Evolutionary conservation across 441 rosid genomes (phyloP).

Genomic region (Rhodomyrtus psidioides): DNA sequence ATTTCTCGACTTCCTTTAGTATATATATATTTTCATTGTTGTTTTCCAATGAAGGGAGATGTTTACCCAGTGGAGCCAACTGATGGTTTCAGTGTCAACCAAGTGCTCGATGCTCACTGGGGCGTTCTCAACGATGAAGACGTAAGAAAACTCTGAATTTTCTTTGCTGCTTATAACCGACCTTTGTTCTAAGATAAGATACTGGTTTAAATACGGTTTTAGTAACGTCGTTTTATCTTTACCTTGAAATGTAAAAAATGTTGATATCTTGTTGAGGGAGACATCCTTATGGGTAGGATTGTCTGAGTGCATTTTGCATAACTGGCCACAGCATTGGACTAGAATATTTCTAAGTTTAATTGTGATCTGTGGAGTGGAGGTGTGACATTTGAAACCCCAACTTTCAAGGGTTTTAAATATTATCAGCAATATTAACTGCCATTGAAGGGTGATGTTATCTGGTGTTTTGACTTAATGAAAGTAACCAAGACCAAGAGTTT

Average conservation of each 20-base stretch:
- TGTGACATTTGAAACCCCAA: neutral
- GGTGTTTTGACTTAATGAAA: neutral
- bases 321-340: neutral
- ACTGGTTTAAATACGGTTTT: neutral
- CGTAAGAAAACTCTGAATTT: constrained; percentile 37
- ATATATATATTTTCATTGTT: neutral
- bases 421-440: neutral
- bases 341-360: neutral
- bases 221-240: neutral
- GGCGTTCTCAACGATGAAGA: constrained; percentile 86
- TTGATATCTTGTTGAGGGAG: neutral
- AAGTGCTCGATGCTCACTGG: constrained; percentile 97
- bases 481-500: neutral
- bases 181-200: neutral
- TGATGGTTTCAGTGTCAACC: constrained; percentile 42
- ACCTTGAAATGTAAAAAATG: neutral
- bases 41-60: constrained; percentile 58
- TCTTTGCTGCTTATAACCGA: neutral
- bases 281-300: neutral
- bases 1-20: neutral
- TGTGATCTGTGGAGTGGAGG: neutral
- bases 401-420: neutral
- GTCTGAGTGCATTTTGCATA: neutral
- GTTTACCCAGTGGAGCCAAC: constrained; percentile 85
- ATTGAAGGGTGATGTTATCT: neutral